phyloP scores from a whole-genome alignment of 768 basidiomycete species.

The Russula lepida region DNA sequence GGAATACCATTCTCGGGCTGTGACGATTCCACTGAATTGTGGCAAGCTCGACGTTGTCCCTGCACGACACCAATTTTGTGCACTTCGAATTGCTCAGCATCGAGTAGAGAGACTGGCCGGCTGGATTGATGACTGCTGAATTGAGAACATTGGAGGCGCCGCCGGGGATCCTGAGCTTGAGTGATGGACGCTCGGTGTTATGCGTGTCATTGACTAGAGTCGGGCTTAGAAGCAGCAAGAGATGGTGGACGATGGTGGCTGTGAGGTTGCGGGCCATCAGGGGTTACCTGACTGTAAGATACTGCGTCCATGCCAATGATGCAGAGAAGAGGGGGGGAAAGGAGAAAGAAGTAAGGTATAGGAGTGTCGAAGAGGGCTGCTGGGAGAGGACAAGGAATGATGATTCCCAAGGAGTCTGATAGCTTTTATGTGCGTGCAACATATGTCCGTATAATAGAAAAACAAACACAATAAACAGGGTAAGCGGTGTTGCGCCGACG shows the following conservation, averaged over 20 bases:
- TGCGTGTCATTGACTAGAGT: not conserved
- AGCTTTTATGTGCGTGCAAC: too few species aligned
- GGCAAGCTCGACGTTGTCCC: not conserved
- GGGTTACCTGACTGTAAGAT: not conserved
- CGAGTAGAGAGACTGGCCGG: not conserved
- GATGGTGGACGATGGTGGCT: not conserved
- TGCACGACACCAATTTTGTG: not conserved
- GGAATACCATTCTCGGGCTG: slow-evolving; percentile 6
- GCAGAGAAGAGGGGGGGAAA: not conserved
- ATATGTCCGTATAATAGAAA: too few species aligned
- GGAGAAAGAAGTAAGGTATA: too few species aligned
- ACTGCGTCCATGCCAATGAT: not conserved
- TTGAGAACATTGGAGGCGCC: not conserved
- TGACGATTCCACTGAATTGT: slow-evolving; percentile 5
- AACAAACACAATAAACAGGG: too few species aligned
- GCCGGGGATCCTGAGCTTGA: too few species aligned
- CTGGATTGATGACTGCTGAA: not conserved
- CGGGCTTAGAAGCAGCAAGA: not conserved
- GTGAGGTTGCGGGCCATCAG: not conserved
- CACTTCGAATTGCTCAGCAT: not conserved
- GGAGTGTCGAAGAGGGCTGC: too few species aligned
- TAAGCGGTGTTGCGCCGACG: too few species aligned
- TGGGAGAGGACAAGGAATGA: too few species aligned
- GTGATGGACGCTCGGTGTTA: not conserved
- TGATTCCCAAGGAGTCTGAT: too few species aligned